These are phyloP conservation scores for Tremella mesenterica DNA, from an alignment of 768 basidiomycete species.

Conservation along the genomic window DNA sequence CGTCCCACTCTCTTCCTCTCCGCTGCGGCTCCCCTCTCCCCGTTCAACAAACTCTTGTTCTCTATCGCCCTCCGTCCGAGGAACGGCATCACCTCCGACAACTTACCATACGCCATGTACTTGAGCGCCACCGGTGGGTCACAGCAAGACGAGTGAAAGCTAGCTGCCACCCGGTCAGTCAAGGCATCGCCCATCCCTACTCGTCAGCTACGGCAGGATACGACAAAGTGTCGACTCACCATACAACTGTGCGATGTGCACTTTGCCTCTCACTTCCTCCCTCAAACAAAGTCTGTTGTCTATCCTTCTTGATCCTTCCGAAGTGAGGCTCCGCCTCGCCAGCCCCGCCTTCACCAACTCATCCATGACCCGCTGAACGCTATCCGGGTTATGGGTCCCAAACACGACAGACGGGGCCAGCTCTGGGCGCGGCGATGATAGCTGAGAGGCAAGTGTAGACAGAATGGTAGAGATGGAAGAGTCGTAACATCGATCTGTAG, in stretches of 20 bases:
- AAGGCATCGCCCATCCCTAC: constrained; percentile 79
- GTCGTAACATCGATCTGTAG: constrained; percentile 67
- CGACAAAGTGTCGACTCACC: constrained; percentile 49
- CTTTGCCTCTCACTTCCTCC: constrained; percentile 55
- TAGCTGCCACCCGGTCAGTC: constrained; percentile 59
- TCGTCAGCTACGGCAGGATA: constrained; percentile 47
- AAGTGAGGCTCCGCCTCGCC: constrained; percentile 38
- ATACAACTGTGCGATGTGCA: constrained; percentile 72
- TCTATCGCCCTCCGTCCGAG: constrained; percentile 78
- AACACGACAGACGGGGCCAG: constrained; percentile 61
- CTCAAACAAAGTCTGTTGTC: constrained; percentile 46
- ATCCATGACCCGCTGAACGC: constrained; percentile 56
- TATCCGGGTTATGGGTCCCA: constrained; percentile 76
- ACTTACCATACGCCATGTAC: constrained; percentile 34
- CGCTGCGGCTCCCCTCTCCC: constrained; percentile 55
- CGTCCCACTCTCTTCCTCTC: constrained; percentile 55
- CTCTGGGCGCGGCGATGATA: constrained; percentile 15
- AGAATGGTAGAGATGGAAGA: constrained; percentile 56
- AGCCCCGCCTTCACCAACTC: constrained; percentile 56
- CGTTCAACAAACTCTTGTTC: constrained; percentile 79
- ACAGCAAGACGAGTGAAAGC: too few relatives aligned
- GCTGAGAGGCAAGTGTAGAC: constrained; percentile 50
- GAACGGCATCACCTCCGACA: constrained; percentile 63
- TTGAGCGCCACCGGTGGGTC: constrained; percentile 68
- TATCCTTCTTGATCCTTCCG: background rate